Evolutionary conservation across 192 early-diverging fungal species (phyloP), one percentile per base, ranked within the genome.

Genomic region (Coemansia sp.): DNA sequence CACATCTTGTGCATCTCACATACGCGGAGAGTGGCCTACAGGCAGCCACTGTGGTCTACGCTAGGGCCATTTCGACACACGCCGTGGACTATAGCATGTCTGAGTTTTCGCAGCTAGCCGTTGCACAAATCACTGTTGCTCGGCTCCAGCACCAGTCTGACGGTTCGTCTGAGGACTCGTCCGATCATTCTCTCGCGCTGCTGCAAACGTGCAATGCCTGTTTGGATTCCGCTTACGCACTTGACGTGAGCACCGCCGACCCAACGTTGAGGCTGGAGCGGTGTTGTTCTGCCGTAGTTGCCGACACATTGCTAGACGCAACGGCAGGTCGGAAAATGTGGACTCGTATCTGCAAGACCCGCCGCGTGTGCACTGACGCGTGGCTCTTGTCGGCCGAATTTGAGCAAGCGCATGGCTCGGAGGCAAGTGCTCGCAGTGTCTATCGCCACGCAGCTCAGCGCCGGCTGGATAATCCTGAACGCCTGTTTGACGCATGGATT

Each of bases 381-480:
- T 77, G 74, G 74, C 27, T 77, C 15, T 46, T 67, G n/a, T 70
- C 62, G 12, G 74, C 68, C 12, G 68, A 67, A 11, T 77, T 77
- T 58, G 74, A 77, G 22, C 37, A 34, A 17, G 40, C 8, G 0
- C 56, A 71, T 12, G 74, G 65, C 3, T 53, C 74, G 0, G 53
- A 21, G 11, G 35, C 57, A 10, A 67, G 40, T 32, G 65, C 68
- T 9, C 63, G 74, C 26, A 63, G 57, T 24, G 61, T 77, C 6
- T 77, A 64, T 40, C 74, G 68, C 17, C 74, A 67, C 15, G 74
- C 68, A n/a, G 50, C 74, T 0, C 74, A 77, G 62, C 68, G 74
- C 26, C 67, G 36, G 43, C 68, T 77, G 7, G 74, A 77, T 40
- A 61, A 67, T 33, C 64, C 68, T 0, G 74, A 69, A 26, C 68